Evolutionary conservation across 2,329 filamentous ascomycete species (phyloP).

Genomic region (Aspergillus fumigatiaffinis): DNA sequence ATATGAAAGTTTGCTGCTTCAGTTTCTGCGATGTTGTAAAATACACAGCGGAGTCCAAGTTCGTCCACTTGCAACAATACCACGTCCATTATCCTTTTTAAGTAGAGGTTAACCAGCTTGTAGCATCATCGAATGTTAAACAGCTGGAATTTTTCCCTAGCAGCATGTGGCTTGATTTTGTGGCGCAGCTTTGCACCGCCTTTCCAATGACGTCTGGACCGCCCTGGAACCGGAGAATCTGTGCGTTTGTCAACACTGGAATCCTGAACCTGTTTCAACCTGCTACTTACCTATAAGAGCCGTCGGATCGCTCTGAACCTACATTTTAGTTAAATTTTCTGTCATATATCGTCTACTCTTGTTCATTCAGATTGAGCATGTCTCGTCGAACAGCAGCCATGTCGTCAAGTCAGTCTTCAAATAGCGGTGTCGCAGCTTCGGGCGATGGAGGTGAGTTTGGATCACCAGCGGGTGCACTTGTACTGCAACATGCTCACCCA

Average conservation of each 20-base stretch:
- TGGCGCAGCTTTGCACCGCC: conserved; percentile 27
- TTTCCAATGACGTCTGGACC: conserved; percentile 34
- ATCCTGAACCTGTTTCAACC: not conserved
- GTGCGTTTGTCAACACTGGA: conserved; percentile 31
- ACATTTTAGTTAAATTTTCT: not conserved
- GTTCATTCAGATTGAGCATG: conserved; percentile 26
- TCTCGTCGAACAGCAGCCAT: conserved; percentile 37
- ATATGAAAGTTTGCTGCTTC: conserved; percentile 31
- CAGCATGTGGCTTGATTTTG: conserved; percentile 22
- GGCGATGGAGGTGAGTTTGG: conserved; percentile 32
- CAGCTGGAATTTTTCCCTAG: not conserved
- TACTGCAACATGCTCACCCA: conserved; percentile 11
- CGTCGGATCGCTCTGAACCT: not conserved
- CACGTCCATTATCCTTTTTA: not conserved
- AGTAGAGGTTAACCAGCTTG: not conserved
- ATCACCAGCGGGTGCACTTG: conserved; percentile 4
- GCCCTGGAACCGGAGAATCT: conserved; percentile 21
- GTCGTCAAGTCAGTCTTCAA: conserved; percentile 28
- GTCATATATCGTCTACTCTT: conserved; percentile 3
- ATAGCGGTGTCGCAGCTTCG: conserved; percentile 24
- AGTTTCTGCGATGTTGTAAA: conserved; percentile 27
- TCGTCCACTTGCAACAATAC: not conserved
- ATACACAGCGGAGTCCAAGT: conserved; percentile 20
- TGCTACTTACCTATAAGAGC: not conserved
- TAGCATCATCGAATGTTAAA: not conserved